A percentile compares a stretch with the other conserved stretches of the same genome.
Conservation (phyloP, 2,329 filamentous ascomycete species). For the Ceratocystis papillata region DNA sequence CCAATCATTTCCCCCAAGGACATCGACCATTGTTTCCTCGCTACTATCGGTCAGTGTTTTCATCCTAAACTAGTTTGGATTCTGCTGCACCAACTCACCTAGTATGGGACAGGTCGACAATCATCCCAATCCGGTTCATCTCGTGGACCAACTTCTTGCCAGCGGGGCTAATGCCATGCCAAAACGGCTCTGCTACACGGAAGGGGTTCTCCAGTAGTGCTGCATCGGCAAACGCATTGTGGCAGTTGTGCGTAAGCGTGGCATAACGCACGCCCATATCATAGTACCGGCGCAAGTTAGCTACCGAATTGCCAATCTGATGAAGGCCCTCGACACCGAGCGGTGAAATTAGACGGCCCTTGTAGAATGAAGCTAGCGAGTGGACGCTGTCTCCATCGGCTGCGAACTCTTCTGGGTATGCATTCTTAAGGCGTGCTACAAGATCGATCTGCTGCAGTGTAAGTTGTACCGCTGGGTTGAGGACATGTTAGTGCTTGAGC, state of each 20-base stretch:
- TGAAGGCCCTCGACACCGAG: conserved; percentile 80
- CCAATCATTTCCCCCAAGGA: conserved; percentile 57
- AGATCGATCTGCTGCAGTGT: conserved; percentile 69
- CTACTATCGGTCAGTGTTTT: conserved; percentile 30
- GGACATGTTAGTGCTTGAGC: conserved; percentile 8
- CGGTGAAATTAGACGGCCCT: conserved; percentile 61
- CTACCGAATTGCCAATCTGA: conserved; percentile 77
- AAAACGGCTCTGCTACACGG: conserved; percentile 45
- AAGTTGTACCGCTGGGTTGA: conserved; percentile 45
- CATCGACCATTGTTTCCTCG: conserved; percentile 74
- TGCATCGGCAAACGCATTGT: conserved; percentile 80
- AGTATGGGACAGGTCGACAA: conserved; percentile 77
- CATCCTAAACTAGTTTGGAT: no score
- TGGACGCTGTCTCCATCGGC: conserved; percentile 48
- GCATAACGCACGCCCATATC: conserved; percentile 73
- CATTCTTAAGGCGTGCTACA: conserved; percentile 50
- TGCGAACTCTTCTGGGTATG: conserved; percentile 61
- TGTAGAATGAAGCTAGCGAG: conserved; percentile 50
- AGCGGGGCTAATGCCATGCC: conserved; percentile 60
- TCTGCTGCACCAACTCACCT: conserved; percentile 29
- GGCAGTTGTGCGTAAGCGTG: conserved; percentile 87
- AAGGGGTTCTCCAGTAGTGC: conserved; percentile 51
- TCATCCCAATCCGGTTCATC: conserved; percentile 91
- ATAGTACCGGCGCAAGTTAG: conserved; percentile 65
- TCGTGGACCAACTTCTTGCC: conserved; percentile 64